phyloP scores from a whole-genome alignment of 805 yeast species.

The Hanseniaspora clermontiae region DNA sequence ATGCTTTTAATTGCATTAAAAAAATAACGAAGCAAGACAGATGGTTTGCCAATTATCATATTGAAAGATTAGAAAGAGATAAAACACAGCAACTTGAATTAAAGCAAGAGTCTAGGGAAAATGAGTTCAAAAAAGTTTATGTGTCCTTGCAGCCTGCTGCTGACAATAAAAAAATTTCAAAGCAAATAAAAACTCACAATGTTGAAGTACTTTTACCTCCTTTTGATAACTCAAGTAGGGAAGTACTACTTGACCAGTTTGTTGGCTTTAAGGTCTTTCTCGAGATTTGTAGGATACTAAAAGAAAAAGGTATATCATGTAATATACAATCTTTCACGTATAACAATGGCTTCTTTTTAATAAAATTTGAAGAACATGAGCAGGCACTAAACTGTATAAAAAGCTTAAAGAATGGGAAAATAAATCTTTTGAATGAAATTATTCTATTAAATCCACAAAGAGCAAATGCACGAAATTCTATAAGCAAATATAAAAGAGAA shows the following conservation, averaged over 20 bases:
- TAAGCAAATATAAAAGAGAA: background rate
- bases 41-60: conserved; percentile 9
- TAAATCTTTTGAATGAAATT: background rate
- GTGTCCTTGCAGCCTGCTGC: background rate
- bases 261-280: background rate
- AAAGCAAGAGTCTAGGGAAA: background rate
- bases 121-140: conserved; percentile 1
- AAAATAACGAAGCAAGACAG: background rate
- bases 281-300: background rate
- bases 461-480: background rate
- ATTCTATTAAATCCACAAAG: background rate
- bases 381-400: conserved; percentile 1
- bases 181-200: background rate
- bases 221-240: background rate
- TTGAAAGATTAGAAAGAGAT: conserved; percentile 12
- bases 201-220: background rate
- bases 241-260: background rate
- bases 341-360: background rate
- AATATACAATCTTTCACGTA: background rate
- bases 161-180: background rate
- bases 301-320: background rate
- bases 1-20: background rate
- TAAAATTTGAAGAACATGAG: background rate
- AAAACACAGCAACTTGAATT: background rate
- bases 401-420: background rate